A percentile compares a stretch with the other conserved stretches of the same genome.
Evolutionary conservation across 441 rosid genomes (phyloP).

Genomic region (Adansonia rubrostipa): DNA sequence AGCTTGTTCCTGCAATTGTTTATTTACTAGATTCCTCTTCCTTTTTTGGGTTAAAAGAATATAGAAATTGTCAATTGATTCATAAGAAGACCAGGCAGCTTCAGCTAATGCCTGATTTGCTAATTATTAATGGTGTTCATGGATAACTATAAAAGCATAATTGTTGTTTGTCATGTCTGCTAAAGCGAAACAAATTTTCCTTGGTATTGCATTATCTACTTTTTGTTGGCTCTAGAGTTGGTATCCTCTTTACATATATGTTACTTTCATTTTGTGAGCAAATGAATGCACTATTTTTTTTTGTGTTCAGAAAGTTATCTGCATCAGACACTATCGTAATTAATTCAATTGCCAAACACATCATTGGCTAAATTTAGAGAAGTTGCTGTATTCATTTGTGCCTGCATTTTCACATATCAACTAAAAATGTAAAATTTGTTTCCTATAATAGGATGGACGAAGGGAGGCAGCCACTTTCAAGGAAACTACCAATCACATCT

Average conservation of each 20-base stretch:
- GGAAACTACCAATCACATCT: slow-evolving; percentile 84
- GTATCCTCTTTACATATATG: not conserved
- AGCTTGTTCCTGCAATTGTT: not conserved
- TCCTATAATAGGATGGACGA: slow-evolving; percentile 82
- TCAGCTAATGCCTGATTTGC: not conserved
- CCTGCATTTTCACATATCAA: not conserved
- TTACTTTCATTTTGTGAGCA: not conserved
- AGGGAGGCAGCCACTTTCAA: slow-evolving; percentile 94
- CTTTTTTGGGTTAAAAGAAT: not conserved
- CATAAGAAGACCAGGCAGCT: not conserved
- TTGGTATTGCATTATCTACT: not conserved
- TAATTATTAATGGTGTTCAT: not conserved
- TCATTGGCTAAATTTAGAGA: not conserved
- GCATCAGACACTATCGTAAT: not conserved
- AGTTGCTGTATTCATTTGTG: not conserved
- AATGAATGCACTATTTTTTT: not conserved
- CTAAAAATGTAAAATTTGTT: not conserved
- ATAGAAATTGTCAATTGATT: slow-evolving; percentile 13
- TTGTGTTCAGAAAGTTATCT: not conserved
- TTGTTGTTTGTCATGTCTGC: not conserved
- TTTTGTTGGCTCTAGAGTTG: slow-evolving; percentile 7
- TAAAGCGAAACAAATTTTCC: not conserved
- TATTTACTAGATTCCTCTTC: not conserved
- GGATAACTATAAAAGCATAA: not conserved
- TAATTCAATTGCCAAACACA: not conserved